phyloP scores from a whole-genome alignment of 352 stramenopile species.

The Aphanomyces invadans region DNA sequence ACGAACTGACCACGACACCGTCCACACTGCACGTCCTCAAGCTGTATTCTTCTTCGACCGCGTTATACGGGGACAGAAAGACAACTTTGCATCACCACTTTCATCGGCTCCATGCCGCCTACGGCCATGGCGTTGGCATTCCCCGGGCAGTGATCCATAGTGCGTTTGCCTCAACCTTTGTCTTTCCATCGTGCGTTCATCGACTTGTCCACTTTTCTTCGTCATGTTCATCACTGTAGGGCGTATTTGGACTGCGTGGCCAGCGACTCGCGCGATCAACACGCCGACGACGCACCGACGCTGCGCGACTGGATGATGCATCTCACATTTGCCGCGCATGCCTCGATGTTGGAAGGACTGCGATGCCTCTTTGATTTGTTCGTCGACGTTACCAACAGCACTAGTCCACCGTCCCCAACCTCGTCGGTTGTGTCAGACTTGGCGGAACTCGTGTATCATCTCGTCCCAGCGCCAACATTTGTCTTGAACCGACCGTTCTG shows the following conservation, averaged over 20 bases:
- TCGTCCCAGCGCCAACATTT: neutral
- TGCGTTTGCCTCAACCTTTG: neutral
- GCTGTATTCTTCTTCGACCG: neutral
- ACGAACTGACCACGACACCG: neutral
- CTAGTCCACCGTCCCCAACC: neutral
- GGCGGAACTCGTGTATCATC: neutral
- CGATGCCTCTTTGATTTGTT: conserved; percentile 16
- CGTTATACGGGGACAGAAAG: neutral
- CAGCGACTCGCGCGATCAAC: neutral
- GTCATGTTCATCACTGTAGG: neutral
- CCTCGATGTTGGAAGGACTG: conserved; percentile 11
- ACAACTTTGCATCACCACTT: neutral
- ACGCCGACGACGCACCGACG: neutral
- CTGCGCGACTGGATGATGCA: conserved; percentile 13
- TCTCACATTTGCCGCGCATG: neutral
- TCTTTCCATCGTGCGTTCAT: conserved; percentile 3
- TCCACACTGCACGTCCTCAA: neutral
- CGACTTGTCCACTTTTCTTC: neutral
- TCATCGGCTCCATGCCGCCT: neutral
- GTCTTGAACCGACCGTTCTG: neutral
- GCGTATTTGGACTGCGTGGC: neutral
- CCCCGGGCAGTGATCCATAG: neutral
- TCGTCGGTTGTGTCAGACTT: conserved; percentile 3
- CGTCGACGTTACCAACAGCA: neutral
- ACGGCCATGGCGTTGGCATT: neutral